Base-by-base conservation (phyloP, 2,329 filamentous ascomycete species). In the Colletotrichum sp. region DNA sequence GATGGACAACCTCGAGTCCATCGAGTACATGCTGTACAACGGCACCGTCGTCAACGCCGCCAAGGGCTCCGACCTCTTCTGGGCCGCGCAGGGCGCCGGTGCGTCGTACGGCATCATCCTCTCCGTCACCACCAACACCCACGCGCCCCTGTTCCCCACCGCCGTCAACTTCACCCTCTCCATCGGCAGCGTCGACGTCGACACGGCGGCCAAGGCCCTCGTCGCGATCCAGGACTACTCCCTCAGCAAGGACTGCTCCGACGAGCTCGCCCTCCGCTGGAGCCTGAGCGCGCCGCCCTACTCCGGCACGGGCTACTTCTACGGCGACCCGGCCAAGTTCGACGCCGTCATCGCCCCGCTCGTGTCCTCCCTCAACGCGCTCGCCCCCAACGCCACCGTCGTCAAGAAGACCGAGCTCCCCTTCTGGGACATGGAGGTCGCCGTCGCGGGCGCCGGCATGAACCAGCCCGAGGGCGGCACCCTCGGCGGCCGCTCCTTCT, bases 11-110 rank as follows among this genome's bases (percentile, higher is more conserved):
- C 55, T 76, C 12, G 64, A 66, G 58, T 67, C 67, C 7, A 68
- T 72, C 34, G 67, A 74, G 68, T 76, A 72, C 72, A 76, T 76
- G 74, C 74, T 76, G 64, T 74, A 76, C 69, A 76, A 76, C 72
- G 74, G 74, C 61, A 76, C 74, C 61, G 36, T 76, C 55, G 69
- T 76, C 54, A 72, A 72, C 38, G 72, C 68, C 51, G 63, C 29
- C 34, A 61, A 59, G 65, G 72, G 64, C 55, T 74, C 72, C 12
- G 74, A 76, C 57, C 74, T 76, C 27, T 73, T 76, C 57, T 76
- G 74, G 74, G 74, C 74, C 24, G 74, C 74, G 16, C 72, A 76
- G 72, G 74, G 74, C n/a, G 74, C 74, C 47, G 74, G 72, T 15
- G 61, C 74, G 51, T 74, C 72, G 11, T 76, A 66, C 51, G 74